Base-by-base conservation (phyloP, 257 asterid species). In the Petrea volubilis region DNA sequence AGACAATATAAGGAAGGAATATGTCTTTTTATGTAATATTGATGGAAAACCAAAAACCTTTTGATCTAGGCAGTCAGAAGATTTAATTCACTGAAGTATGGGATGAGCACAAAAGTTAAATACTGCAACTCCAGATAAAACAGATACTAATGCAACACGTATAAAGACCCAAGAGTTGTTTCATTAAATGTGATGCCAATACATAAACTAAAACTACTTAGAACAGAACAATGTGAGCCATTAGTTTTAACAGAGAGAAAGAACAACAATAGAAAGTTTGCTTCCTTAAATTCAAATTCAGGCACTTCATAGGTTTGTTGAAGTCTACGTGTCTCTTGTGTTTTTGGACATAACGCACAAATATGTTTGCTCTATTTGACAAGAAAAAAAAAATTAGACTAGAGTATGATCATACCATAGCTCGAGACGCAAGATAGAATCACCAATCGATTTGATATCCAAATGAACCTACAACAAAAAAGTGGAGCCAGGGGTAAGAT, bases 391-490 rank as follows among this genome's bases (percentile, higher is more conserved):
- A 60, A 56, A 34, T n/a, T 20, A 64, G 28, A 43, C 58, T 40
- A 20, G 36, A 17, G 8, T 13, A 64, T 47, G 25, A 60, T 46
- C 74, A 21, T 80, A 80, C 85, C 85, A 80, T 80, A 10, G 75
- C 70, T 73, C 55, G 55, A 47, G 69, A 14, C 46, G 72, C 23
- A 18, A 60, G 28, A 17, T 31, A 31, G 28, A 27, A 51, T 28
- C 75, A 43, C 69, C 71, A 46, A 66, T 60, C 21, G 46, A 64
- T 27, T 40, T 38, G 64, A 73, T 40, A 63, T 51, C 74, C 77
- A 68, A 67, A 59, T 59, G n/a, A 36, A 73, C 75, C 85, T 80
- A 36, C 77, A 67, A 18, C 38, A 60, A 2, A n/a, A 27, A 43
- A 10, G 33, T 15, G 20, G 14, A 64, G 6, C 40, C 17, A 55